Percentiles rank a stretch among this genome's conserved stretches.
These are phyloP conservation scores for Penicillium sp. DNA, from an alignment of 2,329 filamentous ascomycete genomes.

Conservation along the genomic window DNA sequence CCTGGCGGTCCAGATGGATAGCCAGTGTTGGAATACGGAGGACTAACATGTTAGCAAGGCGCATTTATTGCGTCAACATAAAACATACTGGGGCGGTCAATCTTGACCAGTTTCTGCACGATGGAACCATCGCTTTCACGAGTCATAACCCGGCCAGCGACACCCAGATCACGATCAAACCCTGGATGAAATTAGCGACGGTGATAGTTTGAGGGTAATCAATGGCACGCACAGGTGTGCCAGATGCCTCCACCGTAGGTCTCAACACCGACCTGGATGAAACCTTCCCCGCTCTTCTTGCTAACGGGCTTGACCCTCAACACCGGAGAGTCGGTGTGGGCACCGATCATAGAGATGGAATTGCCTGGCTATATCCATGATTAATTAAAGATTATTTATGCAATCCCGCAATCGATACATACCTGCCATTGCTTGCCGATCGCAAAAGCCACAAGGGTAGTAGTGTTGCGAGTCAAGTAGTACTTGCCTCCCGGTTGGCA, in stretches of 20 bases:
- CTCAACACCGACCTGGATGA: constrained; percentile 92
- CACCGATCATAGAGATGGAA: constrained; percentile 86
- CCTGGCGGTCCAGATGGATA: constrained; percentile 85
- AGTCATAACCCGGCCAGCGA: constrained; percentile 86
- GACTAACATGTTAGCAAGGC: constrained; percentile 45
- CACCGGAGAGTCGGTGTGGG: constrained; percentile 92
- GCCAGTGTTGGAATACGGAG: constrained; percentile 90
- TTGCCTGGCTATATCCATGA: constrained; percentile 65
- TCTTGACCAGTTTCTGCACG: constrained; percentile 80
- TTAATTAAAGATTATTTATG: neutral
- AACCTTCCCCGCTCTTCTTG: constrained; percentile 82
- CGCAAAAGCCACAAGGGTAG: constrained; percentile 88
- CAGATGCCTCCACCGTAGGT: constrained; percentile 95
- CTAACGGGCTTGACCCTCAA: constrained; percentile 92
- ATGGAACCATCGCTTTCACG: constrained; percentile 71
- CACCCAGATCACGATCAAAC: constrained; percentile 93
- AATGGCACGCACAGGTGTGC: constrained; percentile 69
- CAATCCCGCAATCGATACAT: constrained; percentile 7
- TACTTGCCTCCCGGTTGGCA: constrained; percentile 89
- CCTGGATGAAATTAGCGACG: constrained; percentile 40
- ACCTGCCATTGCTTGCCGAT: constrained; percentile 84
- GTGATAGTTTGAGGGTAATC: neutral
- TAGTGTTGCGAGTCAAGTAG: constrained; percentile 90
- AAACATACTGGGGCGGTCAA: constrained; percentile 70
- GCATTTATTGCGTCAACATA: neutral